Percentiles rank a stretch among this genome's conserved stretches.
Conservation (phyloP, 495 filamentous ascomycete genomes). For the Hypoxylon lenormandii region DNA sequence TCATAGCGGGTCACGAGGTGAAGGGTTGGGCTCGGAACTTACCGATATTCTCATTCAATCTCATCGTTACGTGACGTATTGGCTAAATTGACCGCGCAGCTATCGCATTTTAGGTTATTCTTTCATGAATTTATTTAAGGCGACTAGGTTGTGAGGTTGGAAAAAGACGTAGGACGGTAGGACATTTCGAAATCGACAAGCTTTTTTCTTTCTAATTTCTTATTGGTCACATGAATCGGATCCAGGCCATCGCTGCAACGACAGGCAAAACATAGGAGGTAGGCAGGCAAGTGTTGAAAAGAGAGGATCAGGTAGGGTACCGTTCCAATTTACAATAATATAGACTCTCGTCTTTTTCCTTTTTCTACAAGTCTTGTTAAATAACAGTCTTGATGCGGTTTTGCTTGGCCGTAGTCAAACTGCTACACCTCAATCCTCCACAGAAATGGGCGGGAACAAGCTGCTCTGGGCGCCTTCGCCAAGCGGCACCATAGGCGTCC, state of each 20-base stretch:
- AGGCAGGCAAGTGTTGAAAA: background rate
- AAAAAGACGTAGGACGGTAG: background rate
- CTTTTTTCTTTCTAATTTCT: background rate
- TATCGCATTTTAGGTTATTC: background rate
- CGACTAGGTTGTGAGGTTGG: background rate
- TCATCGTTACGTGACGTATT: conserved; percentile 44
- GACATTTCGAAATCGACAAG: background rate
- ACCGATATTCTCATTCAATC: conserved; percentile 62
- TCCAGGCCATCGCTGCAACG: background rate
- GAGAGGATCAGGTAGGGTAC: conserved; percentile 12
- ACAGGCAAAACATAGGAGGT: no score
- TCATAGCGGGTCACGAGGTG: background rate
- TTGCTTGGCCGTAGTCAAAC: background rate
- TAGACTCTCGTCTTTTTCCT: background rate
- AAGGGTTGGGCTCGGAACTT: conserved; percentile 3
- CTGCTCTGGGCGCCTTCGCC: conserved; percentile 59
- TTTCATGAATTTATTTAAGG: background rate
- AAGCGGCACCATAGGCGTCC: conserved; percentile 57
- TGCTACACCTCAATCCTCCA: conserved; percentile 47
- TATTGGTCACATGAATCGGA: conserved; percentile 7
- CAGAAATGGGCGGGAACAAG: conserved; percentile 55
- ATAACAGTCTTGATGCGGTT: background rate
- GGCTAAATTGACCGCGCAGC: background rate
- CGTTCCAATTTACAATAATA: conserved; percentile 10
- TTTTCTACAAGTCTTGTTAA: background rate